Percentiles rank a stretch among this genome's conserved stretches.
phyloP scores from a whole-genome alignment of 1,139 yeast genomes.

The Suzukiozyma palmioleophila region DNA sequence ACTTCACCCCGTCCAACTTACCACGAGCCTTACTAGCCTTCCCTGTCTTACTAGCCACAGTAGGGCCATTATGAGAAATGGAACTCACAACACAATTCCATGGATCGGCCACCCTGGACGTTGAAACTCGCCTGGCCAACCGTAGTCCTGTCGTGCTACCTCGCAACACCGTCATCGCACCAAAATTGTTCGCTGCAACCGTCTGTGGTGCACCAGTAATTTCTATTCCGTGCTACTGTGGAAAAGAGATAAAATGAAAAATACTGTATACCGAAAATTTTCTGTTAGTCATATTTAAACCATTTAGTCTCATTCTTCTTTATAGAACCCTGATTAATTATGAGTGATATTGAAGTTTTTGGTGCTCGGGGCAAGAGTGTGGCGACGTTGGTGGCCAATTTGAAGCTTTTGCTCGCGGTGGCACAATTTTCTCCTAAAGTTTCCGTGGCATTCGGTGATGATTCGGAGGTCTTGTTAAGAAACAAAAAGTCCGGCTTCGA shows the following conservation, averaged over 20 bases:
- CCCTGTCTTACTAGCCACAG: background rate
- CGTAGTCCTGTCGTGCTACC: too few species aligned
- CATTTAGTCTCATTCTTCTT: too few species aligned
- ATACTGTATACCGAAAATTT: too few species aligned
- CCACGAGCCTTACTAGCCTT: constrained; percentile 1
- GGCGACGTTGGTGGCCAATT: constrained; percentile 48
- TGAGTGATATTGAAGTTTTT: constrained; percentile 27
- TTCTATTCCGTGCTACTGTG: too few species aligned
- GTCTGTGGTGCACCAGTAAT: too few species aligned
- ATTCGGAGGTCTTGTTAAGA: constrained; percentile 26
- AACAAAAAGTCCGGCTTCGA: constrained; percentile 39
- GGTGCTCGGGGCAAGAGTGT: constrained; percentile 38
- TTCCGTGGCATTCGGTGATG: constrained; percentile 11
- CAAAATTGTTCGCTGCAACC: too few species aligned
- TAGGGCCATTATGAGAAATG: background rate
- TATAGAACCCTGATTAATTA: background rate
- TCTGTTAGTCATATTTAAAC: too few species aligned
- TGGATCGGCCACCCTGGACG: constrained; percentile 2
- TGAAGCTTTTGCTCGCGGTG: constrained; percentile 58
- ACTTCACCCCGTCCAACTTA: constrained; percentile 11
- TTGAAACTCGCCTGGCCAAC: too few species aligned
- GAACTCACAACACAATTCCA: constrained; percentile 10
- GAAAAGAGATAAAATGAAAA: too few species aligned
- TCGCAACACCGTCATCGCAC: too few species aligned
- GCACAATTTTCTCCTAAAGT: constrained; percentile 30